Base-by-base conservation (phyloP, 441 rosid genomes). In the Sinapis alba region DNA sequence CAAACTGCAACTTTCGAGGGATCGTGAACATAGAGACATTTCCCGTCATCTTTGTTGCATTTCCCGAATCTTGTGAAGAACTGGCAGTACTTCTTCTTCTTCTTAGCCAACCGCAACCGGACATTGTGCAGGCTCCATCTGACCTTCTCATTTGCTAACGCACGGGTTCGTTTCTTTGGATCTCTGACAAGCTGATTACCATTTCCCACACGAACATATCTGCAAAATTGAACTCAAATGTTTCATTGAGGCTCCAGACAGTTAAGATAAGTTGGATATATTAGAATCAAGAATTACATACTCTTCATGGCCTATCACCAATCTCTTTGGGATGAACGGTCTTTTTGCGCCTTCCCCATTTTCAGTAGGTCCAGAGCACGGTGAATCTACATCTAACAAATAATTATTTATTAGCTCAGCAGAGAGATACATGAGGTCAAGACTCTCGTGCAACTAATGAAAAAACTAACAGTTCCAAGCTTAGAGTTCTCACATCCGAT, bases 121-220 rank as follows among this genome's bases (percentile, higher is more conserved):
- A 87, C 97, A 76, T 97, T 90, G 79, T 91, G 98, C 90, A 93
- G 87, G 80, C 99, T 93, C 99, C 98, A 96, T 62, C 96, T 83
- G 74, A 96, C 94, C 83, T 93, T 96, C 81, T 93, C 98, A 88
- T 89, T 96, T 41, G 99, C 99, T 83, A 96, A 84, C 75, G 84
- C 85, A 53, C 97, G 97, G 74, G 86, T 88, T 74, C 98, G 86
- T 81, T 85, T 96, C 90, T 96, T 96, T 64, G 98, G 98, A 86
- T 96, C 88, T 81, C 99, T 87, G 80, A 96, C 82, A 63, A 96
- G 98, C 84, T 96, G 93, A 82, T 91, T 96, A 60, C 99, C 99
- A 72, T 88, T 96, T 73, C 98, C 98, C 74, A 96, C 89, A 64
- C 94, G 90, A 45, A 96, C 97, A 76, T 96, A 96, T 76, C 99